A percentile compares a stretch with the other conserved stretches of the same genome.
Evolutionary conservation across 164 flowering plant species (phyloP).

Genomic region (Macadamia tetraphylla): DNA sequence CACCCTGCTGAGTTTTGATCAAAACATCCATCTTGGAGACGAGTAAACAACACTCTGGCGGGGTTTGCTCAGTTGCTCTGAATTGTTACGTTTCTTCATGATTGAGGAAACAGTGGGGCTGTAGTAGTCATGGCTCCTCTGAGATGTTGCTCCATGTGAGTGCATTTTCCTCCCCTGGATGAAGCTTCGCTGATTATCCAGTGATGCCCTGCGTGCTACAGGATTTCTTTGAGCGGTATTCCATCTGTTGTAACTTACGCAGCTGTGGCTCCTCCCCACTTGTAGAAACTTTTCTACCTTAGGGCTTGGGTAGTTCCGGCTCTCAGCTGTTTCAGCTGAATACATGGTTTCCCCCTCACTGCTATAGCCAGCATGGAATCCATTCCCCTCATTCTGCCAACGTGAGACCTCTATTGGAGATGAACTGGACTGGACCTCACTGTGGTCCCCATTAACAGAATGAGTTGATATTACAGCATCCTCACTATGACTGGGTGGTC

Average conservation of each 20-base stretch:
- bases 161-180: slow-evolving; percentile 59
- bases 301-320: slow-evolving; percentile 79
- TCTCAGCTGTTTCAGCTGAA: slow-evolving; percentile 97
- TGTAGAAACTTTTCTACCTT: slow-evolving; percentile 57
- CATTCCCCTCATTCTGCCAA: slow-evolving; percentile 27
- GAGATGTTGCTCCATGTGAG: slow-evolving; percentile 72
- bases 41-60: slow-evolving; percentile 52
- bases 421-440: slow-evolving; percentile 72
- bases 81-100: slow-evolving; percentile 51
- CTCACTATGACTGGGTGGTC: slow-evolving; percentile 18
- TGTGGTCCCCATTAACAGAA: slow-evolving; percentile 48
- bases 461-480: slow-evolving; percentile 54
- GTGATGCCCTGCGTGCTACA: slow-evolving; percentile 30
- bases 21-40: slow-evolving; percentile 82
- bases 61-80: slow-evolving; percentile 26
- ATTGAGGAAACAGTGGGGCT: slow-evolving; percentile 91
- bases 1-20: slow-evolving; percentile 13
- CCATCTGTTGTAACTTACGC: slow-evolving; percentile 81
- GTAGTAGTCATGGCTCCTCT: slow-evolving; percentile 69
- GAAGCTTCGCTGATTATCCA: slow-evolving; percentile 61
- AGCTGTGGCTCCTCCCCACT: slow-evolving; percentile 93
- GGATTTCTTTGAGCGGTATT: slow-evolving; percentile 41
- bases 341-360: slow-evolving; percentile 95
- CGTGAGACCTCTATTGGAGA: slow-evolving; percentile 36
- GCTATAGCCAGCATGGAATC: slow-evolving; percentile 36